phyloP scores from a whole-genome alignment of 805 yeast species.

The Naumovozyma dairenensis region DNA sequence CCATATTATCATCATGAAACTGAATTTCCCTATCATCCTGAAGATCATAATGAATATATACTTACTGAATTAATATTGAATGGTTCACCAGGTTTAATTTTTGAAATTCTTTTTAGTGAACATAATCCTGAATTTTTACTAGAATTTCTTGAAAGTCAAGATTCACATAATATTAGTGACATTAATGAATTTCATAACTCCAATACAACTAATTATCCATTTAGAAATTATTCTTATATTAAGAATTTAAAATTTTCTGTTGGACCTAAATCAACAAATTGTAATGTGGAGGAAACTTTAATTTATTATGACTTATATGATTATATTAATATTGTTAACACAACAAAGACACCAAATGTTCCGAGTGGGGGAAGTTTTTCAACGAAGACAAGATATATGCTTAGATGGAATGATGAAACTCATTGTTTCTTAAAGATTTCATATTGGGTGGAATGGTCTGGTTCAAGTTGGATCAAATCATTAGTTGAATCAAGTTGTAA shows the following conservation, averaged over 20 bases:
- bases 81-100: constrained; percentile 74
- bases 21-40: constrained; percentile 34
- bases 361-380: constrained; percentile 80
- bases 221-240: constrained; percentile 52
- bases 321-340: constrained; percentile 49
- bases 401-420: constrained; percentile 59
- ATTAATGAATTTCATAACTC: constrained; percentile 26
- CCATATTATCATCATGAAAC: constrained; percentile 60
- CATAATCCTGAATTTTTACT: constrained; percentile 35
- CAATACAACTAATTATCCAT: constrained; percentile 34
- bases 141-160: constrained; percentile 34
- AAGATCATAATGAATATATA: constrained; percentile 39
- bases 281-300: constrained; percentile 52
- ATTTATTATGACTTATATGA: constrained; percentile 39
- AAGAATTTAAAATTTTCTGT: constrained; percentile 72
- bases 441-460: constrained; percentile 75
- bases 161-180: constrained; percentile 30
- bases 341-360: constrained; percentile 78
- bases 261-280: constrained; percentile 88
- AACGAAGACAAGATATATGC: constrained; percentile 57
- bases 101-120: constrained; percentile 59
- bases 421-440: constrained; percentile 47
- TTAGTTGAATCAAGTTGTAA: constrained; percentile 75
- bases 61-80: constrained; percentile 43
- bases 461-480: constrained; percentile 80